A percentile compares a stretch with the other conserved stretches of the same genome.
phyloP scores from a whole-genome alignment of 2,329 filamentous ascomycete genomes.

The Aspergillus uvarum region DNA sequence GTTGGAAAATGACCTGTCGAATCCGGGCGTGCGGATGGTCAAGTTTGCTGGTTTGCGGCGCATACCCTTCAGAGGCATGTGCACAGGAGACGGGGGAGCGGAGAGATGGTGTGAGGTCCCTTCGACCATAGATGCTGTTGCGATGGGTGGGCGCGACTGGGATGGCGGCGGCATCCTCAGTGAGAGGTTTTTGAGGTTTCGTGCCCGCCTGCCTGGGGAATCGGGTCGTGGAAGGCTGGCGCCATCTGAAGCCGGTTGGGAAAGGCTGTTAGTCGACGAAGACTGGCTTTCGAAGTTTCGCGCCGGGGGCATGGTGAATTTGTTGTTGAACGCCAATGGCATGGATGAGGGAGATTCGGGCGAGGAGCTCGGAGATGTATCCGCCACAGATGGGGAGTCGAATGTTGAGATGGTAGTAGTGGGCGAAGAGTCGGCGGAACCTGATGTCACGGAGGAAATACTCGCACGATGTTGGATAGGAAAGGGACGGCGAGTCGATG shows the following conservation, averaged over 20 bases:
- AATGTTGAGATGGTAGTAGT: slow-evolving; percentile 92
- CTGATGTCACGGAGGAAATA: slow-evolving; percentile 55
- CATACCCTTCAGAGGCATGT: slow-evolving; percentile 54
- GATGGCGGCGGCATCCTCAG: slow-evolving; percentile 57
- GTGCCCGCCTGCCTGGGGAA: slow-evolving; percentile 44
- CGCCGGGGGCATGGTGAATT: slow-evolving; percentile 23
- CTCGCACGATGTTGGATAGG: slow-evolving; percentile 44
- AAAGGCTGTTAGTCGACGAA: slow-evolving; percentile 24
- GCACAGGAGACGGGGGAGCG: slow-evolving; percentile 58
- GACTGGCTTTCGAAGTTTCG: slow-evolving; percentile 30
- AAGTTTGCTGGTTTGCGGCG: slow-evolving; percentile 60
- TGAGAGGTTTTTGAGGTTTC: slow-evolving; percentile 65
- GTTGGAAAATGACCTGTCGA: slow-evolving; percentile 51
- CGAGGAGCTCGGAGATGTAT: slow-evolving; percentile 87
- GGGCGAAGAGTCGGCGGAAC: slow-evolving; percentile 89
- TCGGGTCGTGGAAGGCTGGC: slow-evolving; percentile 42
- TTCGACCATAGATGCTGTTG: slow-evolving; percentile 51
- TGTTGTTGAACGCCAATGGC: slow-evolving; percentile 43
- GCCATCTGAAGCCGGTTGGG: slow-evolving; percentile 26
- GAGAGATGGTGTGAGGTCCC: slow-evolving; percentile 44
- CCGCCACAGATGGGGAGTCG: slow-evolving; percentile 84
- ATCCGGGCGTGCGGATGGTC: slow-evolving; percentile 58
- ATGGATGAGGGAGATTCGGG: slow-evolving; percentile 83
- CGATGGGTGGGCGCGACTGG: slow-evolving; percentile 46
- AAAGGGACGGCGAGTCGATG: slow-evolving; percentile 23